phyloP scores from a whole-genome alignment of 768 basidiomycete genomes.

The Cubamyces sp. region DNA sequence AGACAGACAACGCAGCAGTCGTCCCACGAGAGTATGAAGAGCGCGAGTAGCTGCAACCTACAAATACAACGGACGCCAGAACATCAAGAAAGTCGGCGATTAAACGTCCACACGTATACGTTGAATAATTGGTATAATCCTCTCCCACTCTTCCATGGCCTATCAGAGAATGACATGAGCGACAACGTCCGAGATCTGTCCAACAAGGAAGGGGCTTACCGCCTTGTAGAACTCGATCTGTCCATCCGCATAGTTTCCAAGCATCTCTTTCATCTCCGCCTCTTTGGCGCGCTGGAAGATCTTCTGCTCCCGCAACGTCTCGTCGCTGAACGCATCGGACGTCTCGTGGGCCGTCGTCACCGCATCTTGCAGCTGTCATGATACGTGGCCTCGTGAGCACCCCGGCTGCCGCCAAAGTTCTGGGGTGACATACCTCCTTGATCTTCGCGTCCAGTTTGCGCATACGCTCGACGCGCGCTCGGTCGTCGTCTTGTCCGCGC shows the following conservation, averaged over 20 bases:
- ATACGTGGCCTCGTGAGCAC: background rate
- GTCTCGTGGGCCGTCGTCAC: constrained; percentile 95
- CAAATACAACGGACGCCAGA: constrained; percentile 22
- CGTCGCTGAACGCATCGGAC: constrained; percentile 94
- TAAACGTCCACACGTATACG: constrained; percentile 93
- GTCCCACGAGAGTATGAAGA: constrained; percentile 8
- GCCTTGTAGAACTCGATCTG: constrained; percentile 95
- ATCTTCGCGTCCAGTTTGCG: constrained; percentile 91
- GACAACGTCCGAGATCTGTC: no score
- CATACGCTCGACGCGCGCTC: constrained; percentile 92
- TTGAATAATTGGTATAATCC: constrained; percentile 91
- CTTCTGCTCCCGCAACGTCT: constrained; percentile 88
- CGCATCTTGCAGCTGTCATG: constrained; percentile 85
- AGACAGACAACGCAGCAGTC: background rate
- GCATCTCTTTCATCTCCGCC: constrained; percentile 96
- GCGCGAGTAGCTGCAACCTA: constrained; percentile 7
- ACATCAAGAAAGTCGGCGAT: constrained; percentile 28
- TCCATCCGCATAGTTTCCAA: constrained; percentile 87
- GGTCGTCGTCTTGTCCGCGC: constrained; percentile 91
- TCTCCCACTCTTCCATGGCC: constrained; percentile 98
- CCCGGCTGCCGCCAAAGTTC: background rate
- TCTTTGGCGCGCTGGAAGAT: constrained; percentile 91
- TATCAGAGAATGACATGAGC: constrained; percentile 38
- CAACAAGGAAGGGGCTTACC: constrained; percentile 42
- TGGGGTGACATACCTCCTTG: constrained; percentile 69